phyloP scores from a whole-genome alignment of 2,329 filamentous ascomycete species.

The Penicillium sp. region DNA sequence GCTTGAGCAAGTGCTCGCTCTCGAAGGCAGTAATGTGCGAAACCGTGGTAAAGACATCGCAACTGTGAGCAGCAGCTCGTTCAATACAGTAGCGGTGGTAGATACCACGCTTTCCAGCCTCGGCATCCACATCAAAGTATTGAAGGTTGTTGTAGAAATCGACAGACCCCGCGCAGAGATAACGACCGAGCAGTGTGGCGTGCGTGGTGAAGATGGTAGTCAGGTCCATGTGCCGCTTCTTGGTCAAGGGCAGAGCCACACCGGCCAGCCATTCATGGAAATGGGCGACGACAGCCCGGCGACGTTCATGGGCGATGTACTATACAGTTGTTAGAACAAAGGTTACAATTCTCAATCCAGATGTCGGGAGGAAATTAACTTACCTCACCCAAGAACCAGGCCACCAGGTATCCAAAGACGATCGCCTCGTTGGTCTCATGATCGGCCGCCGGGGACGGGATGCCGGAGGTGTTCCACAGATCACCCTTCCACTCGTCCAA shows the following conservation, averaged over 20 bases:
- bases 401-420: conserved; percentile 94
- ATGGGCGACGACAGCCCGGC: conserved; percentile 89
- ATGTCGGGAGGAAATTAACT: conserved; percentile 24
- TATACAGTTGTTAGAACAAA: conserved; percentile 38
- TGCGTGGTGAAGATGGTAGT: conserved; percentile 99
- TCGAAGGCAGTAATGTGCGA: conserved; percentile 99
- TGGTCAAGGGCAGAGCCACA: conserved; percentile 85
- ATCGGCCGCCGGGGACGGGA: conserved; percentile 88
- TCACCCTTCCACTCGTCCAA: conserved; percentile 97
- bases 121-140: conserved; percentile 91
- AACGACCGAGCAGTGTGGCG: conserved; percentile 89
- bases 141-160: conserved; percentile 99
- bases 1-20: conserved; percentile 93
- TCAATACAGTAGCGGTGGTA: conserved; percentile 99
- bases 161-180: conserved; percentile 94
- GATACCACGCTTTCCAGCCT: conserved; percentile 96
- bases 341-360: not conserved
- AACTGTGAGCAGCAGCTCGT: conserved; percentile 83
- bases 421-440: conserved; percentile 97
- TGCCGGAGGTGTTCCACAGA: conserved; percentile 87
- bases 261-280: conserved; percentile 99
- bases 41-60: conserved; percentile 97
- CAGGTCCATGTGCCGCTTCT: conserved; percentile 91
- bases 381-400: conserved; percentile 98
- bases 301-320: conserved; percentile 93